Base-by-base conservation (phyloP, 139 green algal species). In the Micractinium sp. region DNA sequence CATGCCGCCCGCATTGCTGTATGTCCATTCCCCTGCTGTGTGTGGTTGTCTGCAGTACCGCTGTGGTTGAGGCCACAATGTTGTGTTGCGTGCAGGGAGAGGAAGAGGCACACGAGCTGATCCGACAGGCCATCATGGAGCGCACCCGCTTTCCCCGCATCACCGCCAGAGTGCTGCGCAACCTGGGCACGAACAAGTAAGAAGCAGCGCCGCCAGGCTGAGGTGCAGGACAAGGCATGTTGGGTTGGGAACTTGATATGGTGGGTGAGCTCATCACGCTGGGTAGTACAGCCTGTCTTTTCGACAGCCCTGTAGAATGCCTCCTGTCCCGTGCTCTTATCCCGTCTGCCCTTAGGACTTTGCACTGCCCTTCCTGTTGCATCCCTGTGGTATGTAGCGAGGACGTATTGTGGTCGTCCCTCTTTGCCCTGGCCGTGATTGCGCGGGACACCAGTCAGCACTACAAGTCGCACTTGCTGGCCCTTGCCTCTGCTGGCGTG, bases 351-450 rank as follows among this genome's bases (percentile, higher is more conserved):
- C 60, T 14, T 14, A 16, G 60, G 16, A 14, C 60, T 67, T 14
- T 16, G 60, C 60, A 67, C 20, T 74, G 16, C 67, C 12, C 67
- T 74, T 31, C 15, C 60, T 67, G n/a, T n/a, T n/a, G n/a, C 25
- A 0, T 38, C 20, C 82, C 35, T 29, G 36, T 27, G 14, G 13
- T 15, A 3, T 29, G 83, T 67, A 88, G 85, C 47, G 85, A 88
- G 85, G 85, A 88, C 22, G 85, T 88, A n/a, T 69, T 88, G 31
- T 88, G 85, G 85, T 71, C 85, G 5, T 31, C 56, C 12, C 85
- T 88, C 9, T 88, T 88, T 60, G n/a, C 23, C 20, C 41, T 88
- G 85, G 93, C 94, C 9, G 93, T 94, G 77, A 80, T 96, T 56
- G 91, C 93, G 29, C 87, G 90, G 2, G 94, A 95, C 41, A 85